Evolutionary conservation across 495 filamentous ascomycete species (phyloP), one percentile per base, ranked within the genome.

Genomic region (Aspergillus indologenus): DNA sequence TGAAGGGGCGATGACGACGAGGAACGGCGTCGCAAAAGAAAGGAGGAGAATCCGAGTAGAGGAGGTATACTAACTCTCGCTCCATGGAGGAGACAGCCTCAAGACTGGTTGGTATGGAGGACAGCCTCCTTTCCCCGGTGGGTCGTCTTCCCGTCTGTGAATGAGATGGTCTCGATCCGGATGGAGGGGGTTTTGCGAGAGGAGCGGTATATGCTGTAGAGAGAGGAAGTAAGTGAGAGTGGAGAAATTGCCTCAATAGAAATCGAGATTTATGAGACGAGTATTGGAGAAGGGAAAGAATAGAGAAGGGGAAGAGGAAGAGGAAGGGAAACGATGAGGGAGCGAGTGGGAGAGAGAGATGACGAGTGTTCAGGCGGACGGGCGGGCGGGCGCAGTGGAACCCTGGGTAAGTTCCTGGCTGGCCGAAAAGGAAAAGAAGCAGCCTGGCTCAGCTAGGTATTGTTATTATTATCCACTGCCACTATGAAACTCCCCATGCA

Each of bases 31-130:
- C 56, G 56, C 54, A 56, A 53, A 45, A 54, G 46, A 45, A 34
- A 49, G 53, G 54, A 46, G 50, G 44, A 49, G 45, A 48, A 59
- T 48, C 56, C 51, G 55, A 53, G 22, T 40, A 54, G 56, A 42
- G 56, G 56, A 55, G 58, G 34, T 40, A 7, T 50, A 21, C 42
- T 60, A 59, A 49, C 61, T 66, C 64, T 63, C 61, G 54, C 64
- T 66, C 64, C 64, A 66, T 66, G 61, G 59, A 57, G 59, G 46
- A 51, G 58, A 51, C 15, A 46, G 26, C 15, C 20, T 43, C 15
- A 50, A 15, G 48, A 29, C 23, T 18, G 5, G 29, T 21, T 17
- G 48, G 48, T 18, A 29, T 18, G 18, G 19, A 29, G 46, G 46
- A 17, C 23, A 15, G 47, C 47, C 21, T 24, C 21, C 22, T 50